Percentiles rank a stretch among this genome's conserved stretches.
Conservation (phyloP, 352 stramenopile genomes). For the Elongisporangium prolatum region DNA sequence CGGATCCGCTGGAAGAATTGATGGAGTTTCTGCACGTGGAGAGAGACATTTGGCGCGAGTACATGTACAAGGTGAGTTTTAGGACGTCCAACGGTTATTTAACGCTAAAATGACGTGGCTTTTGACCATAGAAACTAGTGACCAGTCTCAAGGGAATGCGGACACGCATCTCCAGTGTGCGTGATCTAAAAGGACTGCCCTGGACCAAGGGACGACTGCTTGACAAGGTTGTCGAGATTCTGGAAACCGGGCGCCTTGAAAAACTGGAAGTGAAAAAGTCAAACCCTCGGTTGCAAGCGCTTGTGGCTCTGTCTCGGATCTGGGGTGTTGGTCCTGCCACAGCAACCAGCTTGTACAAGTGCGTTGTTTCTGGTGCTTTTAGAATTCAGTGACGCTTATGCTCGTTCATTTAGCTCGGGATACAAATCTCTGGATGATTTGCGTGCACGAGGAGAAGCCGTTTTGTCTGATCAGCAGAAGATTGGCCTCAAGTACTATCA, state of each 20-base stretch:
- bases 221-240: constrained; percentile 69
- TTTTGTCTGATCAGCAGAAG: constrained; percentile 59
- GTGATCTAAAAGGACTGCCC: constrained; percentile 53
- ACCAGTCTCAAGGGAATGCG: constrained; percentile 68
- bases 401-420: constrained; percentile 23
- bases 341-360: constrained; percentile 73
- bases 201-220: constrained; percentile 68
- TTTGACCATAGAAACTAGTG: constrained; percentile 47
- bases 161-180: constrained; percentile 46
- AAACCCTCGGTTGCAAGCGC: constrained; percentile 44
- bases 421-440: constrained; percentile 65
- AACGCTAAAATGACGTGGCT: neutral
- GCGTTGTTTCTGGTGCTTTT: constrained; percentile 4
- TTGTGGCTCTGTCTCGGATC: constrained; percentile 65
- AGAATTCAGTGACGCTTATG: neutral
- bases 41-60: constrained; percentile 69
- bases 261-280: constrained; percentile 81
- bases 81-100: neutral
- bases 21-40: constrained; percentile 81
- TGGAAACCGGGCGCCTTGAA: constrained; percentile 66
- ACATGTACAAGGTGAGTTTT: constrained; percentile 68
- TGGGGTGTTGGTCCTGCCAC: constrained; percentile 80
- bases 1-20: constrained; percentile 66
- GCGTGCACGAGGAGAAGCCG: constrained; percentile 21
- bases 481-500: constrained; percentile 81